Evolutionary conservation across 2,329 filamentous ascomycete genomes (phyloP).

Genomic region (Scortechinia acanthostroma): DNA sequence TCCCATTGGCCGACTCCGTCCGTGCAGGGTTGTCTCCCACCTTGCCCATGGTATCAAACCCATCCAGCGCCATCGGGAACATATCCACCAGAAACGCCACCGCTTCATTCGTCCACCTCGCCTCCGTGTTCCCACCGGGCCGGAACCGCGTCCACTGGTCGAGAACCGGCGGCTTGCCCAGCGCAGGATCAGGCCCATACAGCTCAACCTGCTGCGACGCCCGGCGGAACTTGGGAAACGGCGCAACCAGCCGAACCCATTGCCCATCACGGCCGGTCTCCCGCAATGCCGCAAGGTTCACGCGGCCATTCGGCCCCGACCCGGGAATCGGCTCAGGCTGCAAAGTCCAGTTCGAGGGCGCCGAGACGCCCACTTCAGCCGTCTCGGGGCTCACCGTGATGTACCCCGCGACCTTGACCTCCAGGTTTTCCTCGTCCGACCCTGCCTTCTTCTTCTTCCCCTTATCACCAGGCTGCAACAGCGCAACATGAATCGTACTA

Average conservation of each 20-base stretch:
- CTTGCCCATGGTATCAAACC: background rate
- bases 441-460: conserved; percentile 5
- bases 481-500: background rate
- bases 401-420: background rate
- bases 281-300: background rate
- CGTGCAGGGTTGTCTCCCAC: background rate
- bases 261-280: conserved; percentile 12
- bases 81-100: background rate
- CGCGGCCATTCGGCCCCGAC: background rate
- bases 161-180: background rate
- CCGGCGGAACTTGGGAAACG: conserved; percentile 22
- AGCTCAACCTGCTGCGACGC: background rate
- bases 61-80: background rate
- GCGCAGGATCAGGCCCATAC: background rate
- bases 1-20: background rate
- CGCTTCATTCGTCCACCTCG: conserved; percentile 6
- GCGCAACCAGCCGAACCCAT: conserved; percentile 13
- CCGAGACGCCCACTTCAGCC: background rate
- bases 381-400: background rate
- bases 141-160: background rate
- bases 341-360: background rate
- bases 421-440: background rate
- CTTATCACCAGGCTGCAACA: background rate
- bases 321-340: background rate
- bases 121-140: conserved; percentile 6